Base-by-base conservation (phyloP, 495 filamentous ascomycete genomes). In the Aspergillus conjunctus region DNA sequence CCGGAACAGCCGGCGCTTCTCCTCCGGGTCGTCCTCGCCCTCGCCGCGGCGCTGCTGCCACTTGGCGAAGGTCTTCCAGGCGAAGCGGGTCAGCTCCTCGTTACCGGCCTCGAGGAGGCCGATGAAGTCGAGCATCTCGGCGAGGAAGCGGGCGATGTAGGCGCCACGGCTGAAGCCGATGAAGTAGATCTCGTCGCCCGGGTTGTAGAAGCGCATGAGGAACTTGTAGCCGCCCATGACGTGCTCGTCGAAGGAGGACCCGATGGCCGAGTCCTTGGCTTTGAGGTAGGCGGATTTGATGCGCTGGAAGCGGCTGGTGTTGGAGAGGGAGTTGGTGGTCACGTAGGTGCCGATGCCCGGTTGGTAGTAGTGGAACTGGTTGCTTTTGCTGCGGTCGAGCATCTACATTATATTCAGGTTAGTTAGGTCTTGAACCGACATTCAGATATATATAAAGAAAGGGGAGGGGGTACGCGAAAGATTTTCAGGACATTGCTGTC, bases 401-500 rank as follows among this genome's bases (percentile, higher is more conserved):
- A 83, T 84, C 77, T 79, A 43, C 41, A 17, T 49, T 56, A 26
- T 26, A 26, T 26, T 31, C 48, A 51, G 37, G 18, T 33, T 15
- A 14, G 22, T 51, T 22, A 12, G 39, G 0, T 33, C 26, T 41
- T 7, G 33, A 30, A n/a, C n/a, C n/a, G n/a, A n/a, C n/a, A n/a
- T n/a, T n/a, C n/a, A n/a, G n/a, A n/a, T n/a, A n/a, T n/a, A n/a
- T n/a, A n/a, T n/a, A n/a, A n/a, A n/a, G n/a, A n/a, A n/a, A 34
- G 41, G n/a, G 43, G 21, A 18, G 37, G 48, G 31, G 76, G 65
- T 68, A 80, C 77, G 22, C 81, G 75, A 70, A 88, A 96, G 26
- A 96, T 92, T 71, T 96, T 96, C 46, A 96, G 75, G 58, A 96
- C 92, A 71, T 94, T 95, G 68, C 90, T 94, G 68, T 95, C 90